Evolutionary conservation across 2,329 filamentous ascomycete genomes (phyloP).

Genomic region (Clonostachys rosea): DNA sequence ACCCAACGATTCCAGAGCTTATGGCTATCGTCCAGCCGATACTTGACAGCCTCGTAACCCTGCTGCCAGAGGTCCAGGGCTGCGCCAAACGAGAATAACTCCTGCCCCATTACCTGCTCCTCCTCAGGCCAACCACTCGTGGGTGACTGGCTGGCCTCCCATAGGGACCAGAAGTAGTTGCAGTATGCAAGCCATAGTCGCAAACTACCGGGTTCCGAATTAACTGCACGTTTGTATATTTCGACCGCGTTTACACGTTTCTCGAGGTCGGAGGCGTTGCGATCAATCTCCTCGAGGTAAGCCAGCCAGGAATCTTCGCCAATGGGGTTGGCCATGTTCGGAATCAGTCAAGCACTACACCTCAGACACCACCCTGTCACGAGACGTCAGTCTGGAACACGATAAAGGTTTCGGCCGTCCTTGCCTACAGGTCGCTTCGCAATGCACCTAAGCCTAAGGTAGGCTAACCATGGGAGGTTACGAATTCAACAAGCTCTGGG

Average conservation of each 20-base stretch:
- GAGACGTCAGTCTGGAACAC: too few relatives aligned
- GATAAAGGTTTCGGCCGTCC: too few relatives aligned
- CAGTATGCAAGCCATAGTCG: constrained; percentile 75
- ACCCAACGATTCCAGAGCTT: constrained; percentile 77
- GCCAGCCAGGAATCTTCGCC: constrained; percentile 76
- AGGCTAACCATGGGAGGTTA: too few relatives aligned
- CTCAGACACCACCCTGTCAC: too few relatives aligned
- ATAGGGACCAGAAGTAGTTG: constrained; percentile 71
- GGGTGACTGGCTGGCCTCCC: constrained; percentile 55
- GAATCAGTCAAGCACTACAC: too few relatives aligned
- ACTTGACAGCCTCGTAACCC: constrained; percentile 67
- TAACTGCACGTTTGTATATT: constrained; percentile 64
- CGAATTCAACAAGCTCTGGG: too few relatives aligned
- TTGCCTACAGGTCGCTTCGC: too few relatives aligned
- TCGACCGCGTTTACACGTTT: constrained; percentile 67
- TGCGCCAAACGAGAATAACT: constrained; percentile 65
- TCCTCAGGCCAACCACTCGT: constrained; percentile 58
- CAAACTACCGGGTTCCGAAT: constrained; percentile 68
- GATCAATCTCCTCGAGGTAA: constrained; percentile 68
- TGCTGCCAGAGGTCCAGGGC: constrained; percentile 68
- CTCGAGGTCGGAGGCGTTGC: constrained; percentile 57
- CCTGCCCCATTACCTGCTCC: constrained; percentile 63
- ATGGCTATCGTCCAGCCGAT: constrained; percentile 73
- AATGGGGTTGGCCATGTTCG: constrained; percentile 50
- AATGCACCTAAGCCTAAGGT: too few relatives aligned